Base-by-base conservation (phyloP, 768 basidiomycete genomes). In the Boletus subcaerulescens region DNA sequence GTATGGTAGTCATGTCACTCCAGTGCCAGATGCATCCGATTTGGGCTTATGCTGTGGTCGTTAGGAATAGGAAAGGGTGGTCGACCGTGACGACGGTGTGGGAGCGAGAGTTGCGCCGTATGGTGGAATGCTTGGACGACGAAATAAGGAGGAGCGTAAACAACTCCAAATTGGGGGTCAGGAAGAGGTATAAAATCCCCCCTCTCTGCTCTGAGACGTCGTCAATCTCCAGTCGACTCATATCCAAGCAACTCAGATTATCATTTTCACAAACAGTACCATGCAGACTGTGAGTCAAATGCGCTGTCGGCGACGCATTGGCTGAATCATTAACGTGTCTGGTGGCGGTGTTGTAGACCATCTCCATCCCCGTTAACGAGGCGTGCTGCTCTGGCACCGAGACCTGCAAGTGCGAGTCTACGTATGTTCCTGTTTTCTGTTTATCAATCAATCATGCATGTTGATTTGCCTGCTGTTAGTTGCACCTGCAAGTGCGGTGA, bases 261-360 rank as follows among this genome's bases (percentile, higher is more conserved):
- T 50, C 41, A 56, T n/a, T 26, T 32, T 40, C 31, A 31, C 13
- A 4, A 3, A 45, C 3, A 55, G 0, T 49, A 59, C 14, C 42
- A 65, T 64, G 63, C 63, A 64, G 45, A 63, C 55, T 10, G 63
- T 65, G 48, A 53, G 64, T 46, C n/a, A 24, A 22, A 13, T 17
- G 14, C 10, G 40, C 18, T 40, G 14, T 33, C 10, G 35, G 33
- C 2, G 32, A 45, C 24, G 6, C 5, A 44, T 22, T 38, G 35
- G 29, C 43, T 60, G 48, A n/a, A n/a, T n/a, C n/a, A 52, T 44
- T 22, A 7, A 31, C 15, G 17, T 11, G 15, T 24, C 14, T 12
- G 17, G 18, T n/a, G 31, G 12, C 6, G 11, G 10, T 38, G 17
- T 29, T 43, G 40, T 39, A 65, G 63, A 31, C 52, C 47, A 50